Evolutionary conservation across 306 rosid genomes (phyloP), one percentile per base, ranked within the genome.

Genomic region (Prosopis cineraria): DNA sequence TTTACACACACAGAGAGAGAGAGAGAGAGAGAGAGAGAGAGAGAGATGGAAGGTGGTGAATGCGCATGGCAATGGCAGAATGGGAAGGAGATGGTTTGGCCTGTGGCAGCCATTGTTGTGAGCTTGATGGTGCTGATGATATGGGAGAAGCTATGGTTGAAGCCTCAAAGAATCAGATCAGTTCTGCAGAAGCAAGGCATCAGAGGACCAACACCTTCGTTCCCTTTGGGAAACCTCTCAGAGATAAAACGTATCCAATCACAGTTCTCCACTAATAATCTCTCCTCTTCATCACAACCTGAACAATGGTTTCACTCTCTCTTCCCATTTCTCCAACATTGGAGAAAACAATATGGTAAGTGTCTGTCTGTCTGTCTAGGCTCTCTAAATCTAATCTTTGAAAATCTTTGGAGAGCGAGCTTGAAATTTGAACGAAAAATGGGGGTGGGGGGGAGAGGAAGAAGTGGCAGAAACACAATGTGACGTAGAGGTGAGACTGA

Each of bases 321-420:
- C 60, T 83, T 70, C 60, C 87, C 84, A 3, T 60, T 70, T 36
- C 74, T 83, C 9, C 83, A 83, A 22, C 39, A 20, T 1, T 79
- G 84, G 87, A 75, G 17, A 17, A 77, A 75, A 43, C 78, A 14
- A 9, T 83, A 75, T 10, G 87, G 87, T 83, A 78, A 0, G 14
- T 56, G 2, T 10, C 9, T 37, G 7, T 4, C 7, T 37, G 6
- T n/a, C n/a, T n/a, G n/a, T n/a, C n/a, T n/a, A n/a, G n/a, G n/a
- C n/a, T n/a, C n/a, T n/a, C n/a, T n/a, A n/a, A n/a, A n/a, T n/a
- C n/a, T n/a, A n/a, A n/a, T n/a, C n/a, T n/a, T n/a, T n/a, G n/a
- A n/a, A n/a, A n/a, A n/a, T n/a, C n/a, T n/a, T n/a, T n/a, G n/a
- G n/a, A n/a, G n/a, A n/a, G n/a, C n/a, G n/a, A n/a, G n/a, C n/a